phyloP scores from a whole-genome alignment of 169 alveolate species.

The Cryptosporidium muris region DNA sequence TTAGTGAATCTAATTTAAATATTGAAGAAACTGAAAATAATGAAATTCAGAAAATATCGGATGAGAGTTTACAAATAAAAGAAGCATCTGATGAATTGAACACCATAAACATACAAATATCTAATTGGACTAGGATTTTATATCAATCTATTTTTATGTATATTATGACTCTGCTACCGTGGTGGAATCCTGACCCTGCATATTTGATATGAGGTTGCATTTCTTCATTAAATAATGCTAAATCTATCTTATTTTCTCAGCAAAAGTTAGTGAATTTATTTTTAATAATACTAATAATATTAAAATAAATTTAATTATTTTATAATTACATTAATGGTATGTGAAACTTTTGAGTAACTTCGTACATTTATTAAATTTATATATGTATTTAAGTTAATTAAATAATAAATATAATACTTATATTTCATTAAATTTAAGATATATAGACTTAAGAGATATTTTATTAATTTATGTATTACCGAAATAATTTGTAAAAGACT shows the following conservation, averaged over 20 bases:
- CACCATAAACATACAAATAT: not conserved
- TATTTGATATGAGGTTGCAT: conserved; percentile 2
- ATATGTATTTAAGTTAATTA: no score
- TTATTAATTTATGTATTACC: no score
- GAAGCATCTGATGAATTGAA: not conserved
- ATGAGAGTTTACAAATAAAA: not conserved
- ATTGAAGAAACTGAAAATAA: not conserved
- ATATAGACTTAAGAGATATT: no score
- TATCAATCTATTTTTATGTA: conserved; percentile 66
- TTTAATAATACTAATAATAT: not conserved
- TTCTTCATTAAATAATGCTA: not conserved
- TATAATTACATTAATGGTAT: not conserved
- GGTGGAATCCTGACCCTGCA: conserved; percentile 72
- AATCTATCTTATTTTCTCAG: not conserved
- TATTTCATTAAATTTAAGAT: no score
- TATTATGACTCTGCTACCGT: conserved; percentile 52
- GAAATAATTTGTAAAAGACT: no score
- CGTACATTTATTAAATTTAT: no score
- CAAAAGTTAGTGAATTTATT: no score
- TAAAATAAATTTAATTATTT: not conserved
- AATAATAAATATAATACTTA: no score
- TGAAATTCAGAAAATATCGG: not conserved
- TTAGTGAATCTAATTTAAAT: not conserved
- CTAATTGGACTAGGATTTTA: conserved; percentile 3
- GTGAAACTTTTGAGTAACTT: not conserved